Conservation (phyloP, 495 filamentous ascomycete genomes). For the Cercophora samala region DNA sequence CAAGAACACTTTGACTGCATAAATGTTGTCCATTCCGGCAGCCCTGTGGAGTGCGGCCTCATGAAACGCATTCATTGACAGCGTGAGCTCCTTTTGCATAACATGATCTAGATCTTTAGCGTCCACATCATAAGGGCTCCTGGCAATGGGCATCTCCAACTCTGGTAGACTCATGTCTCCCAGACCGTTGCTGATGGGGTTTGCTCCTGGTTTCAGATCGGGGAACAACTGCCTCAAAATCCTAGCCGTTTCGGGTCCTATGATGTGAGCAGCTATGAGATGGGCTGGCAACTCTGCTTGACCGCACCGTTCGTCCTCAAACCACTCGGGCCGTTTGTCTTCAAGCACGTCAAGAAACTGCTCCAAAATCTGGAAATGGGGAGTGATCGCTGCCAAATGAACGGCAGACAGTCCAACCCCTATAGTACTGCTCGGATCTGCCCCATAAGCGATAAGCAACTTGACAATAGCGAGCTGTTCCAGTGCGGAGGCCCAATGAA, state of each 20-base stretch:
- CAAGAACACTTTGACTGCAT: not conserved
- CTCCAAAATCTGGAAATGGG: not conserved
- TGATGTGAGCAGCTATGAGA: not conserved
- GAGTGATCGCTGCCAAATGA: slow-evolving; percentile 4
- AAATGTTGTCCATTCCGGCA: slow-evolving; percentile 4
- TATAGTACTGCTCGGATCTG: not conserved
- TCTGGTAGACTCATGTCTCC: not conserved
- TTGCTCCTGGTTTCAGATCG: not conserved
- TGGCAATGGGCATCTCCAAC: not conserved
- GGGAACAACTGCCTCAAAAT: not conserved
- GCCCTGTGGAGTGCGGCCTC: slow-evolving; percentile 6
- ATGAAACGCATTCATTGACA: not conserved
- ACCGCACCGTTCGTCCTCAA: not conserved
- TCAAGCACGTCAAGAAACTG: not conserved
- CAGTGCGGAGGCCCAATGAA: slow-evolving; percentile 2
- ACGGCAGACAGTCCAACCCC: not conserved
- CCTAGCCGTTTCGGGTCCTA: not conserved
- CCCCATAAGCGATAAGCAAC: not conserved
- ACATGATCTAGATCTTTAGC: not conserved
- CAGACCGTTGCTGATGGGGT: not conserved
- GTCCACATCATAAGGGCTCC: not conserved
- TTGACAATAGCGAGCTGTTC: not conserved
- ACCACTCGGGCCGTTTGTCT: not conserved
- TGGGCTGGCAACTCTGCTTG: not conserved
- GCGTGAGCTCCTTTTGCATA: not conserved